Base-by-base conservation (phyloP, 345 rosid species). In the Eucalyptus erythrocorys region DNA sequence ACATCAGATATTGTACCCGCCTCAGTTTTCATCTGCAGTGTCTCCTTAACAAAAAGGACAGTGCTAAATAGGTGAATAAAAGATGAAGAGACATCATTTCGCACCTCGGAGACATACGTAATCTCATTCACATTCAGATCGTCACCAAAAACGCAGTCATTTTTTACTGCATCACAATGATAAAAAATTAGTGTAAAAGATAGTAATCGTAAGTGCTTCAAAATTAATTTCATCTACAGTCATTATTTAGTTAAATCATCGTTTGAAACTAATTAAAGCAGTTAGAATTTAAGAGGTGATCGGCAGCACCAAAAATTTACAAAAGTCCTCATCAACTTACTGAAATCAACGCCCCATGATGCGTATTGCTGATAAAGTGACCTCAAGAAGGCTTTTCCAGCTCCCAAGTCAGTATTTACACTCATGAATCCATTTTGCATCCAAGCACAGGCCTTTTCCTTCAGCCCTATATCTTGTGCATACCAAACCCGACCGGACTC, bases 261-360 rank as follows among this genome's bases (percentile, higher is more conserved):
- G 9, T 37, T 76, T 40, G 8, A 76, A 76, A 40, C 16, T 76
- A 76, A 76, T 76, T 76, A 40, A 76, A 76, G 84, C 30, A 40
- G 82, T 76, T 76, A 40, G 30, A 76, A 76, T 76, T 76, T 40
- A 76, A 40, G 84, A 37, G 47, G 84, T 21, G 81, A 34, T 71
- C 26, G 3, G 30, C 16, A 76, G 47, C 84, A 40, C 84, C 84
- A 76, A 76, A 64, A 76, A 76, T 40, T 76, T 40, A 40, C 82
- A 40, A 5, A 76, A 19, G 30, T 76, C 82, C 47, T 22, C 30
- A 76, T 40, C 84, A 21, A 76, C 84, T 96, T 93, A 97, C 99
- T 95, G 88, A 97, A 96, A 95, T 97, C 99, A 40, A 97, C 95
- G 10, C 99, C 99, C 99, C 99, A 97, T 76, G 94, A 97, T 3